Evolutionary conservation across 306 rosid genomes (phyloP), one percentile per base, ranked within the genome.

Genomic region (Trifolium dubium): DNA sequence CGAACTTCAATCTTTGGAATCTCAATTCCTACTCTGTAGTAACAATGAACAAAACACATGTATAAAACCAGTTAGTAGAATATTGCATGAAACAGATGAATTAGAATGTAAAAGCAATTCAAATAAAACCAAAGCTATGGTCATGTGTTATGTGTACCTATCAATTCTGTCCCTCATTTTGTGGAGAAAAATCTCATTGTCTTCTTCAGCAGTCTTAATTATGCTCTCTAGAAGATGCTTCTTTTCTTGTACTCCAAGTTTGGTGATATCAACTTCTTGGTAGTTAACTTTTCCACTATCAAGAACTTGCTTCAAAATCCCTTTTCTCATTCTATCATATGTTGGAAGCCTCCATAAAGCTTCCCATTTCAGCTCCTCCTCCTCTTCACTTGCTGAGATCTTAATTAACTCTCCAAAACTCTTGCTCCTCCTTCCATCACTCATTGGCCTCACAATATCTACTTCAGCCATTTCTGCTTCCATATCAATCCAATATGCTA

Each of bases 271-370:
- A 65, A 92, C 80, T 30, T 86, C 95, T 12, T 69, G 69, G 64
- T 84, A 84, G 23, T 83, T 84, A 23, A 89, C 85, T 1, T 23
- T 69, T 15, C 96, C 92, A 41, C 73, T 51, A n/a, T 90, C 97
- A 6, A 83, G 75, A n/a, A 90, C 96, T 28, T 81, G 87, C 55
- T 59, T 77, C 14, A 90, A 56, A 76, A 92, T 75, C 15, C 87
- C 87, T 74, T 82, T 87, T 15, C 86, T 83, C 84, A 92, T 5
- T 49, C 97, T 74, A 6, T 90, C 97, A 73, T 80, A 92, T 15
- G 98, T 90, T 11, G 98, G 98, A 64, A 92, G 93, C 72, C 92
- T 75, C 83, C 88, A 82, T 6, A 92, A 78, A 4, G 92, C 89
- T 1, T 86, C 98, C 98, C 96, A 92, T 75, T 82, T 82, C 32